Evolutionary conservation across 305 asterid genomes (phyloP).

Genomic region (Plantago coronopus): DNA sequence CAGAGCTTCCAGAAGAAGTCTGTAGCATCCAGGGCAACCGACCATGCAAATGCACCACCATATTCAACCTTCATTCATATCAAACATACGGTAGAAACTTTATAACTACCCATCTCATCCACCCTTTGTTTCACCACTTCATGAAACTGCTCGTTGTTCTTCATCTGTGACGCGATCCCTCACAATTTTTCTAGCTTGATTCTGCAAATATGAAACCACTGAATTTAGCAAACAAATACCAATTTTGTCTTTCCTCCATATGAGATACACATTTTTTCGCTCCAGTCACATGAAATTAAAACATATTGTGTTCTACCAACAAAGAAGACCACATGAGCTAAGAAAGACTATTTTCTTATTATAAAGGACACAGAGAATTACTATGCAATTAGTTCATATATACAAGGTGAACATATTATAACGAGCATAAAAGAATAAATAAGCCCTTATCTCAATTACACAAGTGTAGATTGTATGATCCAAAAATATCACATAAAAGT

Average conservation of each 20-base stretch:
- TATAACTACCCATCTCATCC: conserved; percentile 13
- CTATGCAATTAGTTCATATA: too few relatives aligned
- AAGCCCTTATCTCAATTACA: too few relatives aligned
- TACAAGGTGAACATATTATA: too few relatives aligned
- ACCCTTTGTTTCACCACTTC: conserved; percentile 23
- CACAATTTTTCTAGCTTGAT: conserved; percentile 27
- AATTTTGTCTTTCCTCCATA: neutral
- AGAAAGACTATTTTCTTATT: too few relatives aligned
- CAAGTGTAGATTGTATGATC: too few relatives aligned
- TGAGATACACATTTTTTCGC: neutral
- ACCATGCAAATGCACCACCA: neutral
- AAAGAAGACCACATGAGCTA: too few relatives aligned
- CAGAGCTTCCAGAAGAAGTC: conserved; percentile 15
- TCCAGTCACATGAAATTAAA: neutral
- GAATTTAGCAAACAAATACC: conserved; percentile 11
- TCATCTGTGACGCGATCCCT: conserved; percentile 22
- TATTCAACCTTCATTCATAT: conserved; percentile 8
- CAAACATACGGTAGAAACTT: conserved; percentile 14
- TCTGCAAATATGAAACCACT: conserved; percentile 40
- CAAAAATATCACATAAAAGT: too few relatives aligned
- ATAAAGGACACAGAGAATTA: too few relatives aligned
- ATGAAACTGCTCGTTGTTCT: conserved; percentile 45
- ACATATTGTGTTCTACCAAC: neutral
- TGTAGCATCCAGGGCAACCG: conserved; percentile 8
- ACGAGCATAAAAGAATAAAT: too few relatives aligned